Conservation (phyloP, 75 land plant genomes). For the Picea sitchensis region DNA sequence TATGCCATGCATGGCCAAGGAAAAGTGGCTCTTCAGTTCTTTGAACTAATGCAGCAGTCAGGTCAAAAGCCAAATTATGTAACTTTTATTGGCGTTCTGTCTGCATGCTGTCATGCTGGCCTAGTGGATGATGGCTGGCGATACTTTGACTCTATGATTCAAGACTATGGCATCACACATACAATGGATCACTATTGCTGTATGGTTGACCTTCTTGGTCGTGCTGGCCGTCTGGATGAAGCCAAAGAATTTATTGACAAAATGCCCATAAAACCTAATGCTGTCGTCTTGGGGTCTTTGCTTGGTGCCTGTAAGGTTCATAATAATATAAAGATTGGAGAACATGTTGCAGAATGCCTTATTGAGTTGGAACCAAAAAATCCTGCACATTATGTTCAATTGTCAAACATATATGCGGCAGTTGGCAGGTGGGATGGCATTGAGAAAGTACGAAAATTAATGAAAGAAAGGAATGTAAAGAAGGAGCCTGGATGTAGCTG, state of each 20-base stretch:
- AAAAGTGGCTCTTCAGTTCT: background rate
- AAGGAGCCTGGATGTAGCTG: slow-evolving; percentile 9
- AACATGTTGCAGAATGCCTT: background rate
- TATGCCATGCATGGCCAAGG: slow-evolving; percentile 16
- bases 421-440: slow-evolving; percentile 12
- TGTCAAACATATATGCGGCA: slow-evolving; percentile 3
- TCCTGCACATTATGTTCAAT: slow-evolving; percentile 2
- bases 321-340: background rate
- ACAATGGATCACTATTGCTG: slow-evolving; percentile 13
- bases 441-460: background rate
- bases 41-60: slow-evolving; percentile 9
- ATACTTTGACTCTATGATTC: slow-evolving; percentile 3
- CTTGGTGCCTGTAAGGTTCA: slow-evolving; percentile 10
- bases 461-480: background rate
- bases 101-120: slow-evolving; percentile 15
- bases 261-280: slow-evolving; percentile 14
- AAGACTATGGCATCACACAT: slow-evolving; percentile 12
- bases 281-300: slow-evolving; percentile 7
- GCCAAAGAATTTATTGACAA: slow-evolving; percentile 5
- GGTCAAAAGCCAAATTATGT: slow-evolving; percentile 10
- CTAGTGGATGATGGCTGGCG: slow-evolving; percentile 13
- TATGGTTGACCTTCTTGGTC: slow-evolving; percentile 20
- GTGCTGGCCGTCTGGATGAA: slow-evolving; percentile 15
- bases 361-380: slow-evolving; percentile 2
- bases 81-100: slow-evolving; percentile 7